Evolutionary conservation across 106 monocot genomes (phyloP).

Genomic region (Apostasia shenzhenica): DNA sequence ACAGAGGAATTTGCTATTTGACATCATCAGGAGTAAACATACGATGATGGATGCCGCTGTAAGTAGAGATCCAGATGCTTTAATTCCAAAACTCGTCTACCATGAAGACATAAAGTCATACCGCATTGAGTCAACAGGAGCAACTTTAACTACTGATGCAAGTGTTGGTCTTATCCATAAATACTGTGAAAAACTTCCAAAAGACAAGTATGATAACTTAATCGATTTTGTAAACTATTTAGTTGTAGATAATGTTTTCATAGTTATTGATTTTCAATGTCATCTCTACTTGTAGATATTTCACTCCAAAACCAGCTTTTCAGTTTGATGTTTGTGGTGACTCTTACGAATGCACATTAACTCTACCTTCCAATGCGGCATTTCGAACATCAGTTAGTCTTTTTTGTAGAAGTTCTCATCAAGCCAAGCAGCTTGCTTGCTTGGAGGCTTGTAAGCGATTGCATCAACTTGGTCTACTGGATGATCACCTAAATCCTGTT

Average conservation of each 20-base stretch:
- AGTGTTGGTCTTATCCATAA: slow-evolving; percentile 51
- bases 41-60: slow-evolving; percentile 50
- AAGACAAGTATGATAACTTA: slow-evolving; percentile 55
- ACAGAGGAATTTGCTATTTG: slow-evolving; percentile 62
- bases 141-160: slow-evolving; percentile 56
- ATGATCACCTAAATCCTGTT: slow-evolving; percentile 70
- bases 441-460: slow-evolving; percentile 77
- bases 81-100: slow-evolving; percentile 6
- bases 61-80: slow-evolving; percentile 38
- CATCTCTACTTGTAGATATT: slow-evolving; percentile 35
- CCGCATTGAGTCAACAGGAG: slow-evolving; percentile 75
- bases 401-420: slow-evolving; percentile 34
- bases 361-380: slow-evolving; percentile 72
- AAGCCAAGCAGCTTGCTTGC: slow-evolving; percentile 69
- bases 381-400: slow-evolving; percentile 65
- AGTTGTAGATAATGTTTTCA: neutral
- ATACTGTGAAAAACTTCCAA: slow-evolving; percentile 87
- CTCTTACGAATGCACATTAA: slow-evolving; percentile 60
- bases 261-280: neutral
- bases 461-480: slow-evolving; percentile 68
- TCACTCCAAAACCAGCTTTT: slow-evolving; percentile 50
- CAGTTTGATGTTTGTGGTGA: slow-evolving; percentile 21
- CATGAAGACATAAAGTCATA: slow-evolving; percentile 34
- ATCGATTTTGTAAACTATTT: neutral
- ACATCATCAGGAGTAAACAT: slow-evolving; percentile 49